Percentiles rank a stretch among this genome's conserved stretches.
phyloP scores from a whole-genome alignment of 352 stramenopile genomes.

The Phytophthora sp. region DNA sequence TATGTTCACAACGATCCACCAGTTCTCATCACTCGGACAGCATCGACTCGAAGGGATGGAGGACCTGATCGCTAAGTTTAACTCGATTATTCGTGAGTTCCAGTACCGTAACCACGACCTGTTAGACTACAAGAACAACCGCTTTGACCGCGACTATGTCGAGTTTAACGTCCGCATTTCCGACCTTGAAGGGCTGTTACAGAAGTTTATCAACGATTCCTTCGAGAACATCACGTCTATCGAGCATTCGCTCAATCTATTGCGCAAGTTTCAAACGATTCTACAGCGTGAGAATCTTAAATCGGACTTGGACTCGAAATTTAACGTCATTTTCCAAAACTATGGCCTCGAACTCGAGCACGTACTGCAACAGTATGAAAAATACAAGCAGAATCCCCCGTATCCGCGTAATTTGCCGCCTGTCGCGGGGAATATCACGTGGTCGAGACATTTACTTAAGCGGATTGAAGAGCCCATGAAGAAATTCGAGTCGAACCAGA shows the following conservation, averaged over 20 bases:
- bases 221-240: constrained; percentile 99
- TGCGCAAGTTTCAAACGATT: constrained; percentile 98
- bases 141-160: constrained; percentile 97
- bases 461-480: constrained; percentile 99
- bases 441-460: constrained; percentile 97
- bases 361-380: constrained; percentile 98
- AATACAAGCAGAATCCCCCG: constrained; percentile 97
- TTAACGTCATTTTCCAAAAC: constrained; percentile 99
- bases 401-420: constrained; percentile 97
- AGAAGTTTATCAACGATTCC: constrained; percentile 99
- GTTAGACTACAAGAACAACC: constrained; percentile 99
- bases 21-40: constrained; percentile 93
- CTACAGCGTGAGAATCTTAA: constrained; percentile 98
- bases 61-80: constrained; percentile 93
- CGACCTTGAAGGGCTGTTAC: constrained; percentile 95
- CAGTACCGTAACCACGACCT: constrained; percentile 97
- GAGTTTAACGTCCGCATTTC: constrained; percentile 96
- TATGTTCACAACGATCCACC: constrained; percentile 99
- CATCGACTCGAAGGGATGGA: constrained; percentile 95
- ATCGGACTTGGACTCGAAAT: constrained; percentile 97
- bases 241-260: constrained; percentile 95
- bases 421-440: constrained; percentile 98
- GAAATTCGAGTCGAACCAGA: constrained; percentile 98
- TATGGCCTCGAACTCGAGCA: constrained; percentile 98
- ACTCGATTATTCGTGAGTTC: constrained; percentile 97